Evolutionary conservation across 2,329 filamentous ascomycete species (phyloP).

Genomic region (Colletotrichum sidae): DNA sequence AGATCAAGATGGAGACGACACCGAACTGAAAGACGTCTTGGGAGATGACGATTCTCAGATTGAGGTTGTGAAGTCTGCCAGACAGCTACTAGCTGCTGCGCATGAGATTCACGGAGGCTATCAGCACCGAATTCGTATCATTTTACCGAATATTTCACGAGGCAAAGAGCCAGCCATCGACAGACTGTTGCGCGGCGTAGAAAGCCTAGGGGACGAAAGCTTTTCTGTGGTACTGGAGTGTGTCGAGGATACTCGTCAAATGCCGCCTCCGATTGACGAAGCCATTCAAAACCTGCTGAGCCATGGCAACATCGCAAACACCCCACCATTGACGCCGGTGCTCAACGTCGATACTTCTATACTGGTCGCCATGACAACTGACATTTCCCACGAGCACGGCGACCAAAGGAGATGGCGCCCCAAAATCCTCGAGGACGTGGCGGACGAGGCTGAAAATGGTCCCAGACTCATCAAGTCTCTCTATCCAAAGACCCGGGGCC

Average conservation of each 20-base stretch:
- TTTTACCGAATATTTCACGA: slow-evolving; percentile 48
- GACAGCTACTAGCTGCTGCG: slow-evolving; percentile 49
- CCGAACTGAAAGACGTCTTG: slow-evolving; percentile 46
- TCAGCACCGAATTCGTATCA: slow-evolving; percentile 49
- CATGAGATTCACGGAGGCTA: slow-evolving; percentile 45
- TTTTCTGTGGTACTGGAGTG: slow-evolving; percentile 48
- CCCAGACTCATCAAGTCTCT: slow-evolving; percentile 40
- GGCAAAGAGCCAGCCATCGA: slow-evolving; percentile 44
- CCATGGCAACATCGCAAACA: slow-evolving; percentile 39
- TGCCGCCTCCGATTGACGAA: slow-evolving; percentile 41
- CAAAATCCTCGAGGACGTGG: slow-evolving; percentile 32
- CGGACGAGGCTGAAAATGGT: slow-evolving; percentile 36
- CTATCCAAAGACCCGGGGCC: slow-evolving; percentile 48
- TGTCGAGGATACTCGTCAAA: slow-evolving; percentile 35
- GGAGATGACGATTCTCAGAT: slow-evolving; percentile 50
- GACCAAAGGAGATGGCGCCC: slow-evolving; percentile 47
- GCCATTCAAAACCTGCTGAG: slow-evolving; percentile 47
- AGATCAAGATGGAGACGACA: slow-evolving; percentile 34
- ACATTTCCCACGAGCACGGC: slow-evolving; percentile 50
- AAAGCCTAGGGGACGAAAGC: slow-evolving; percentile 42
- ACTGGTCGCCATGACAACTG: slow-evolving; percentile 53
- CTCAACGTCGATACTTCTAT: slow-evolving; percentile 56
- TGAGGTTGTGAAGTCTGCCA: slow-evolving; percentile 43
- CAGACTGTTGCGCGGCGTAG: slow-evolving; percentile 46
- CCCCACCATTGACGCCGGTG: slow-evolving; percentile 45